A percentile compares a stretch with the other conserved stretches of the same genome.
Evolutionary conservation across 1,284 basidiomycete species (phyloP).

Genomic region (Ustilago bromivora): DNA sequence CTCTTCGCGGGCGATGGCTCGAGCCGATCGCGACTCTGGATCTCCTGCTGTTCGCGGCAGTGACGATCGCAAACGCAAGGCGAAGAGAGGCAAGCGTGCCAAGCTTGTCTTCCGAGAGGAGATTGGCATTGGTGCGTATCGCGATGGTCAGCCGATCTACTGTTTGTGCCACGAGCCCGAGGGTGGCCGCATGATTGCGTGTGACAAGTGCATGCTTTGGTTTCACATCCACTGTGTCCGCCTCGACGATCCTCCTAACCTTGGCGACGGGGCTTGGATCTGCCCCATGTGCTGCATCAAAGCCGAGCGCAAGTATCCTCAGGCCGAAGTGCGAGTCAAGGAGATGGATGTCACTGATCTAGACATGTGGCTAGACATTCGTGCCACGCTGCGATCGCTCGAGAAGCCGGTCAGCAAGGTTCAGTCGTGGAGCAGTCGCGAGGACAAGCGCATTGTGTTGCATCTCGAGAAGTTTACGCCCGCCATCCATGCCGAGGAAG

Average conservation of each 20-base stretch:
- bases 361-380: constrained; percentile 64
- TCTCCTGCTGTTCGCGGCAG: constrained; percentile 33
- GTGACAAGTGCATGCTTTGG: constrained; percentile 68
- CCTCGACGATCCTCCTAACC: constrained; percentile 54
- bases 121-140: constrained; percentile 47
- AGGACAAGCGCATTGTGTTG: constrained; percentile 60
- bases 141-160: constrained; percentile 55
- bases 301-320: constrained; percentile 63
- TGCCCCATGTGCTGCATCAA: constrained; percentile 70
- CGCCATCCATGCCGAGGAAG: constrained; percentile 56
- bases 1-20: constrained; percentile 19
- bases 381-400: constrained; percentile 64
- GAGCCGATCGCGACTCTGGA: constrained; percentile 28
- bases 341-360: constrained; percentile 55
- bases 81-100: constrained; percentile 65
- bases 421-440: constrained; percentile 56
- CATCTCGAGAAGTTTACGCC: constrained; percentile 66
- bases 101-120: constrained; percentile 68
- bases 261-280: constrained; percentile 60
- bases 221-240: constrained; percentile 67
- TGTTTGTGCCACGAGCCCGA: constrained; percentile 66
- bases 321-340: constrained; percentile 66
- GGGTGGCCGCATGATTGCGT: constrained; percentile 66
- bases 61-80: constrained; percentile 52
- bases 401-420: constrained; percentile 60